Evolutionary conservation across 2,329 filamentous ascomycete species (phyloP), one percentile per base, ranked within the genome.

Genomic region (Biscogniauxia mediterranea): DNA sequence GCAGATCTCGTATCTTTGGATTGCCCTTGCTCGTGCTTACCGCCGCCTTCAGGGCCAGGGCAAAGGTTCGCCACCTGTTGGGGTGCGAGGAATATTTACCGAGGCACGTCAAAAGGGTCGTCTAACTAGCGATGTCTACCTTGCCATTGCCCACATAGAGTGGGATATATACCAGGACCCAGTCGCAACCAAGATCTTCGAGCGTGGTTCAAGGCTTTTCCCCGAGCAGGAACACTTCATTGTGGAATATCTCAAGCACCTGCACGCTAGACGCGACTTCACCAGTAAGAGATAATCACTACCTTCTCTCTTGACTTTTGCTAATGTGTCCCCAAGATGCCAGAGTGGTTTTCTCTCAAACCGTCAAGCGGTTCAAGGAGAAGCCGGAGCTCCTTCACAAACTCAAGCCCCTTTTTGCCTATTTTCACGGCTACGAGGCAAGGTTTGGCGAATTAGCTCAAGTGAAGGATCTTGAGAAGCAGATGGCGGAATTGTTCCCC

Each of bases 81-180:
- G 95, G 2, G 90, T 96, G 68, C 87, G 95, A 63, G 90, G 92
- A 67, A 87, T 97, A 13, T 98, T 99, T 72, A 89, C 87, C 1
- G 93, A 98, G 74, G 93, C 95, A 54, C 87, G 95, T 38, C 90
- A 91, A 70, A 88, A 89, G 66, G 96, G 95, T 19, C 90, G 93
- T 57, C 85, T 99, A 53, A 95, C 92, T 7, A 96, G 92, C 69
- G 95, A 98, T 73, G 92, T 97, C 5, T 99, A 99, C 73, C 91
- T 97, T 58, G 93, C 93, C 0, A 92, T 92, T 68, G 95, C 96
- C 17, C 82, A 96, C 61, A 91, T 99, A 71, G 95, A 99, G 75
- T 94, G 95, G 73, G 89, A 96, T 69, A 96, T 96, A 68, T 99
- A 99, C 77, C 95, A 96, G 72, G 95, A 98, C 70, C 86, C 89